Base-by-base conservation (phyloP, 2,329 filamentous ascomycete genomes). In the Lomentospora prolificans region DNA sequence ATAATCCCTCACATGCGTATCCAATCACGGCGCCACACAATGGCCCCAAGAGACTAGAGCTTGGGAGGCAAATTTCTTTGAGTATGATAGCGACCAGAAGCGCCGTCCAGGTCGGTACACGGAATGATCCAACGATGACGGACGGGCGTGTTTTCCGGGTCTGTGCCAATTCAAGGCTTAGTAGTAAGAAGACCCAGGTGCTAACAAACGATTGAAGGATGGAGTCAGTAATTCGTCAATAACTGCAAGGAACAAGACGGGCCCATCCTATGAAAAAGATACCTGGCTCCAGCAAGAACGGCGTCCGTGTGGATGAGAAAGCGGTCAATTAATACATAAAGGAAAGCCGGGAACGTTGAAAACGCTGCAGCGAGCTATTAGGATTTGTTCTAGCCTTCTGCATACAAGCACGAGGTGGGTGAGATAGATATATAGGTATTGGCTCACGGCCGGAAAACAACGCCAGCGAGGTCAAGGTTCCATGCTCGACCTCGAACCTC, bases 91-190 rank as follows among this genome's bases (percentile, higher is more conserved):
- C 74, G 53, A 89, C 75, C n/a, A 97, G 72, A 3, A 94, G 92
- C 2, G 88, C 89, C 6, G 85, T 88, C 91, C 92, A 97, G 0
- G 91, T 97, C 2, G 94, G 92, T 57, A 99, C 90, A 62, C 88
- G 75, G 54, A 77, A 72, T 6, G 76, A 77, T 41, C 70, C 76
- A 57, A 86, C 74, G 24, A 77, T 80, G 61, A 96, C 85, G 66
- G 86, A 79, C 0, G 94, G 94, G 65, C 95, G 90, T 30, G 82
- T 78, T 63, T 84, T 85, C 70, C 87, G 92, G 2, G 89, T 91
- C 67, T 90, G 89, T 61, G 96, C 87, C 4, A 90, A 85, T 70
- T 97, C 92, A 60, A 87, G 82, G 44, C 85, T 86, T 33, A 97
- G 77, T 22, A 99, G 78, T 25, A 96, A 79, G 68, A 97, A 96